Conservation (phyloP, 2,329 filamentous ascomycete species). For the Pseudocercospora cruenta region DNA sequence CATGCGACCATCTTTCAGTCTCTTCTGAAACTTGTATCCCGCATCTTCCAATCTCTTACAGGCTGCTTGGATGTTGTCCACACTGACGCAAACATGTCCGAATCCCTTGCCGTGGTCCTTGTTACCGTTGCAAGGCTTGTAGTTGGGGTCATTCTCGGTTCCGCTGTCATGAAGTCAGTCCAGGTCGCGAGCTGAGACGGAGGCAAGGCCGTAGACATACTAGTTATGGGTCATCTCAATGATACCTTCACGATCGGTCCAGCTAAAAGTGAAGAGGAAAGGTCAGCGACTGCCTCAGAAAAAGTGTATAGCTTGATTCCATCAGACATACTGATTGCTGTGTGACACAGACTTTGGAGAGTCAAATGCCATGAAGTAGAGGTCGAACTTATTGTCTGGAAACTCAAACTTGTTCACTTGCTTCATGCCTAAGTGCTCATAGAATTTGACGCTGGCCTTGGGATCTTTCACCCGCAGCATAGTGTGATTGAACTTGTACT, state of each 20-base stretch:
- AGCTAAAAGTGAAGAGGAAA: constrained; percentile 40
- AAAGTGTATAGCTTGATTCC: background rate
- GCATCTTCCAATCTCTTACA: constrained; percentile 88
- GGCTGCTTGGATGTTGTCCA: constrained; percentile 75
- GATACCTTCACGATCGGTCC: constrained; percentile 73
- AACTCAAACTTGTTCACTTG: constrained; percentile 79
- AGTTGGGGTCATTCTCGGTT: constrained; percentile 81
- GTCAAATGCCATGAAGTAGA: constrained; percentile 95
- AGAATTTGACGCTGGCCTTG: constrained; percentile 81
- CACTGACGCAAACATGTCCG: constrained; percentile 78
- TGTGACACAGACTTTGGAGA: constrained; percentile 72
- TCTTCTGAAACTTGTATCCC: constrained; percentile 95
- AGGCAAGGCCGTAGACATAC: background rate
- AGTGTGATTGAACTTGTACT: constrained; percentile 68
- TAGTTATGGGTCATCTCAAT: constrained; percentile 54
- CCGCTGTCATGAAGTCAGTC: constrained; percentile 70
- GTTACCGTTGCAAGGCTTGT: constrained; percentile 85
- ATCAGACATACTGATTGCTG: constrained; percentile 57
- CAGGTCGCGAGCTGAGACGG: background rate
- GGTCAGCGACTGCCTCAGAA: background rate
- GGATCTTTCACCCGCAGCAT: constrained; percentile 80
- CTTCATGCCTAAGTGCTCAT: constrained; percentile 87
- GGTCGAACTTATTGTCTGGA: constrained; percentile 87
- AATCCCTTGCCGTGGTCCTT: constrained; percentile 81
- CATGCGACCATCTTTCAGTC: constrained; percentile 85